A percentile compares a stretch with the other conserved stretches of the same genome.
Evolutionary conservation across 345 rosid genomes (phyloP).

Genomic region (Populus simonii): DNA sequence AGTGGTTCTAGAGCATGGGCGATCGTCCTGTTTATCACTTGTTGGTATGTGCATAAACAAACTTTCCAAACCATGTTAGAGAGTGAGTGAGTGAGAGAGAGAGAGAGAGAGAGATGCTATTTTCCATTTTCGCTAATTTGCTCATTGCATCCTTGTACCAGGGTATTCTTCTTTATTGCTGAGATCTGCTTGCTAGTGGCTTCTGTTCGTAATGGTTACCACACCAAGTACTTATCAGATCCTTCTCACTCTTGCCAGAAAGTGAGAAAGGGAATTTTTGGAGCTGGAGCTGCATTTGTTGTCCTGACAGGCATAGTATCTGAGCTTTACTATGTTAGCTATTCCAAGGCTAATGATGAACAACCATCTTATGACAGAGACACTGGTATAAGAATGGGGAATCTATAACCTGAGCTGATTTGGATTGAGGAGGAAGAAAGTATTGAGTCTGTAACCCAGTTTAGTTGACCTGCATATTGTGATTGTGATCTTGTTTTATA

Average conservation of each 20-base stretch:
- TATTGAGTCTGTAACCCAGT: conserved; percentile 1
- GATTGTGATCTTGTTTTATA: not conserved
- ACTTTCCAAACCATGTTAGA: not conserved
- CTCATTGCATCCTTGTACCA: conserved; percentile 23
- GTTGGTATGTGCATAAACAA: conserved; percentile 51
- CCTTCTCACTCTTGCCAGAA: conserved; percentile 43
- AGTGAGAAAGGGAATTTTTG: conserved; percentile 78
- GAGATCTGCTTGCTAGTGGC: conserved; percentile 85
- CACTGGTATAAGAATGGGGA: conserved; percentile 73
- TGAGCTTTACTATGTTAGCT: conserved; percentile 66
- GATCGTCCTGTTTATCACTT: conserved; percentile 61
- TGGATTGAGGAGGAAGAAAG: not conserved
- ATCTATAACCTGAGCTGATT: conserved; percentile 32
- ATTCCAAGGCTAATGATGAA: conserved; percentile 52
- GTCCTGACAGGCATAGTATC: conserved; percentile 73
- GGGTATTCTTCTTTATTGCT: conserved; percentile 85
- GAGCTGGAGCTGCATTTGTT: conserved; percentile 86
- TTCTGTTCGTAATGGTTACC: conserved; percentile 79
- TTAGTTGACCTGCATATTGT: conserved; percentile 6
- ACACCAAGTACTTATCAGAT: conserved; percentile 55
- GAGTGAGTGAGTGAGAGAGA: not conserved
- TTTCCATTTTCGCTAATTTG: not conserved
- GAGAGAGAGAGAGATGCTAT: not conserved
- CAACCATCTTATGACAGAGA: conserved; percentile 39
- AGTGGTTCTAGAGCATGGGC: conserved; percentile 77